A percentile compares a stretch with the other conserved stretches of the same genome.
These are phyloP conservation scores for Phytopythium delawarense DNA, from an alignment of 352 stramenopile genomes.

Conservation along the genomic window DNA sequence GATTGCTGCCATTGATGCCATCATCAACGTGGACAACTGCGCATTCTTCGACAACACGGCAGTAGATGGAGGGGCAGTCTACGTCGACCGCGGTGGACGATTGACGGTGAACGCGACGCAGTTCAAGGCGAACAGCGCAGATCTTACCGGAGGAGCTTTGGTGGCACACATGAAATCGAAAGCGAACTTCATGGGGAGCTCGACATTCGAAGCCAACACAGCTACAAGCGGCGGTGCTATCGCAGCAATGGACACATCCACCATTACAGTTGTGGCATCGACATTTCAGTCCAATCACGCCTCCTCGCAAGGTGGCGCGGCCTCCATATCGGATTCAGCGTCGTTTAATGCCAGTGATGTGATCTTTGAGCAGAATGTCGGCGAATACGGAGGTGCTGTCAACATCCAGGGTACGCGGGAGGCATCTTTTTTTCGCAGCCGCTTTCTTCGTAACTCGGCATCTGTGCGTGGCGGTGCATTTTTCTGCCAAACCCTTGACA, in stretches of 20 bases:
- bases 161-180: conserved; percentile 14
- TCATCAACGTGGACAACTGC: conserved; percentile 25
- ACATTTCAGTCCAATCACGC: conserved; percentile 25
- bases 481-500: conserved; percentile 32
- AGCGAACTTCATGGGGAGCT: conserved; percentile 10
- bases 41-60: conserved; percentile 48
- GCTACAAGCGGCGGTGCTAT: conserved; percentile 31
- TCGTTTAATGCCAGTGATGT: conserved; percentile 13
- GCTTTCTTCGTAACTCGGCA: conserved; percentile 34
- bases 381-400: conserved; percentile 30
- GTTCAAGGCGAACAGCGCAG: conserved; percentile 44
- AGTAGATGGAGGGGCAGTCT: conserved; percentile 34
- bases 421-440: conserved; percentile 12
- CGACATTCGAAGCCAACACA: conserved; percentile 33
- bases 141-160: conserved; percentile 44
- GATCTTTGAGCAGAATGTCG: conserved; percentile 27
- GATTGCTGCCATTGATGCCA: conserved; percentile 37
- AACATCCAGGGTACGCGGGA: conserved; percentile 19
- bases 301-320: conserved; percentile 19
- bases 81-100: conserved; percentile 28
- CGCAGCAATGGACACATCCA: conserved; percentile 10
- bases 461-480: conserved; percentile 38
- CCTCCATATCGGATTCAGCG: conserved; percentile 26
- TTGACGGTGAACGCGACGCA: conserved; percentile 14
- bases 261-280: conserved; percentile 8